Conservation (phyloP, 2,329 filamentous ascomycete species). For the Hypomyces rosellus region DNA sequence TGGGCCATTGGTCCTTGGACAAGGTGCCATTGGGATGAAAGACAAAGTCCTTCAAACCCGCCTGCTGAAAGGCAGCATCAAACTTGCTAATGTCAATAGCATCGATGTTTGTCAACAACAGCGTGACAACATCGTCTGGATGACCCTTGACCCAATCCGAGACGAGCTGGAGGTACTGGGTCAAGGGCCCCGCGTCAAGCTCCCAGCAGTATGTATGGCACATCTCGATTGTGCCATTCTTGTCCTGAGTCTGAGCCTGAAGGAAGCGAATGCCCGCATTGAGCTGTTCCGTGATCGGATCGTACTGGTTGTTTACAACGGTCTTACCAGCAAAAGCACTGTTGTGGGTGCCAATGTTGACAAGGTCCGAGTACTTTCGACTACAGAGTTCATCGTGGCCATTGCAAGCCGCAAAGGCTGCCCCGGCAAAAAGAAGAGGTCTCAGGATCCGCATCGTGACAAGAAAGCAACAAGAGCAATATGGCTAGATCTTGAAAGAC, state of each 20-base stretch:
- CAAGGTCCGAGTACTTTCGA: slow-evolving; percentile 52
- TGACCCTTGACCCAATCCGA: slow-evolving; percentile 55
- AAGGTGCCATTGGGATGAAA: slow-evolving; percentile 43
- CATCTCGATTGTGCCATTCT: slow-evolving; percentile 46
- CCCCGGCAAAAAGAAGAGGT: slow-evolving; percentile 14
- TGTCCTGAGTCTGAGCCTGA: slow-evolving; percentile 56
- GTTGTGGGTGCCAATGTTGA: slow-evolving; percentile 60
- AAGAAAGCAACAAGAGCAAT: too few relatives aligned
- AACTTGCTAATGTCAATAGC: slow-evolving; percentile 50
- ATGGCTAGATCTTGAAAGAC: too few relatives aligned
- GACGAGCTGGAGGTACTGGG: slow-evolving; percentile 48
- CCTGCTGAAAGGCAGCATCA: slow-evolving; percentile 45
- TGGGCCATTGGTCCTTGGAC: slow-evolving; percentile 57
- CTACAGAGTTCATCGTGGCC: slow-evolving; percentile 49
- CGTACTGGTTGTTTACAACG: slow-evolving; percentile 53
- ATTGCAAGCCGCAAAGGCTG: slow-evolving; percentile 43
- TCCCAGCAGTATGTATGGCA: slow-evolving; percentile 60
- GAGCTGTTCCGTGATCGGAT: slow-evolving; percentile 52
- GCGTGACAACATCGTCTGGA: slow-evolving; percentile 54
- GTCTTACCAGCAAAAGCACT: slow-evolving; percentile 54
- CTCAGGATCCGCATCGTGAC: slow-evolving; percentile 14
- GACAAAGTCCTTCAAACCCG: slow-evolving; percentile 50
- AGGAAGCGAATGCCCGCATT: slow-evolving; percentile 57
- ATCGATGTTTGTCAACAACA: slow-evolving; percentile 59
- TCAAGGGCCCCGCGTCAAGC: slow-evolving; percentile 52